phyloP scores from a whole-genome alignment of 108 stramenopile genomes.

The Epithemia pelagica region DNA sequence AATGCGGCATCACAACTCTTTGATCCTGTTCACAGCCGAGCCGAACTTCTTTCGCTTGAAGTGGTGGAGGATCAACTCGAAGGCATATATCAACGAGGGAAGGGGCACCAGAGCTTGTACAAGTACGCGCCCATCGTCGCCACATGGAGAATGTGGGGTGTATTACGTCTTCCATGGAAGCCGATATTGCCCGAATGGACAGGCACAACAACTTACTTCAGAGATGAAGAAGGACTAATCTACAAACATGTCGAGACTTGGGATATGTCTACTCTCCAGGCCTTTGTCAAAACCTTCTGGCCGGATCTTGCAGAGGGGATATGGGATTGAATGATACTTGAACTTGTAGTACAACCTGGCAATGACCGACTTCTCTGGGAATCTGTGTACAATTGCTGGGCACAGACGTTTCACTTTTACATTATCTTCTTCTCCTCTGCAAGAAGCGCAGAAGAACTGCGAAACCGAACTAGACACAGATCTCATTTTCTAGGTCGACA shows the following conservation, averaged over 20 bases:
- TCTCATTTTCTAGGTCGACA: too few species aligned
- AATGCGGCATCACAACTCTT: constrained; percentile 73
- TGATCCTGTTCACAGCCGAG: constrained; percentile 43
- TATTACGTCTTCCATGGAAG: constrained; percentile 65
- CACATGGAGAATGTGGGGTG: constrained; percentile 44
- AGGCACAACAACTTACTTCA: constrained; percentile 60
- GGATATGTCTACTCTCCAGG: constrained; percentile 64
- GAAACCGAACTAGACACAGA: too few species aligned
- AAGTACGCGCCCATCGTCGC: constrained; percentile 26
- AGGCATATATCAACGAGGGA: background rate
- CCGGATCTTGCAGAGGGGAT: constrained; percentile 31
- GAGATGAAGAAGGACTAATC: constrained; percentile 58
- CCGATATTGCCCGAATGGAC: constrained; percentile 50
- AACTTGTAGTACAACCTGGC: too few species aligned
- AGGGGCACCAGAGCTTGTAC: background rate
- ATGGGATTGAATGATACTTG: too few species aligned
- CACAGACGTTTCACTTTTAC: too few species aligned
- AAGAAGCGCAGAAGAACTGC: too few species aligned
- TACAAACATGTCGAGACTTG: constrained; percentile 59
- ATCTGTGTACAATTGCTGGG: too few species aligned
- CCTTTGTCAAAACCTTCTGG: constrained; percentile 59
- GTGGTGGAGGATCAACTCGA: constrained; percentile 1
- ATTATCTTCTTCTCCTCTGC: too few species aligned
- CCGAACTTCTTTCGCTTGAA: constrained; percentile 37
- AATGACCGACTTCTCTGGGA: too few species aligned